Evolutionary conservation across 2,329 filamentous ascomycete genomes (phyloP).

Genomic region (Basipetospora chlamydospora): DNA sequence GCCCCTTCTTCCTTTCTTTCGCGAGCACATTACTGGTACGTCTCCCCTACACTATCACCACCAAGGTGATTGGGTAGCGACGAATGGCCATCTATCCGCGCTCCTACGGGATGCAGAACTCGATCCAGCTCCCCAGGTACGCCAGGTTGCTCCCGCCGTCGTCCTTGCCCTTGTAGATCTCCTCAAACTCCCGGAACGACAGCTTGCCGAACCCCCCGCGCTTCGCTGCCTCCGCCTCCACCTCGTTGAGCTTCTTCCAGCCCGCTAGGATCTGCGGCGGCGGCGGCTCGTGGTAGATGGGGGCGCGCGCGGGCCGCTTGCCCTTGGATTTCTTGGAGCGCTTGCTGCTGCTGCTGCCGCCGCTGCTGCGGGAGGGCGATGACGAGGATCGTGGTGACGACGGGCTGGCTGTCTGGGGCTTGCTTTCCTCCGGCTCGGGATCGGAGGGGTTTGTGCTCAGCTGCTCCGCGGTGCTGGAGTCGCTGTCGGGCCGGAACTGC

Average conservation of each 20-base stretch:
- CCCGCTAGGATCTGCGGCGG: constrained; percentile 21
- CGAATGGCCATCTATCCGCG: too few relatives aligned
- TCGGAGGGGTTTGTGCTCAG: too few relatives aligned
- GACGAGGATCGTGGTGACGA: too few relatives aligned
- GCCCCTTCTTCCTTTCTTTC: too few relatives aligned
- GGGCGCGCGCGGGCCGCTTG: not conserved
- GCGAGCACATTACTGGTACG: too few relatives aligned
- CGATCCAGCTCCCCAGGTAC: constrained; percentile 84
- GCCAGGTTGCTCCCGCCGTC: constrained; percentile 51
- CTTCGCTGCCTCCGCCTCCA: constrained; percentile 52
- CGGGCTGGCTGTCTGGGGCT: too few relatives aligned
- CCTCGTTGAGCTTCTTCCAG: constrained; percentile 44
- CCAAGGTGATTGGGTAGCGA: too few relatives aligned
- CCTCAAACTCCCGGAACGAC: constrained; percentile 65
- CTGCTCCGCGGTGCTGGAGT: constrained; percentile 9
- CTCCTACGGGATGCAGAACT: constrained; percentile 52
- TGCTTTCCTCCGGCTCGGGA: too few relatives aligned
- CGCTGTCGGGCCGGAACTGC: constrained; percentile 49
- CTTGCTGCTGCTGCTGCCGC: not conserved
- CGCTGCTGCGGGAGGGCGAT: not conserved
- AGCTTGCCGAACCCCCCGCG: constrained; percentile 72
- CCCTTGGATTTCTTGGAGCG: constrained; percentile 6
- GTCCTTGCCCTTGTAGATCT: constrained; percentile 54
- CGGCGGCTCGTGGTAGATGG: constrained; percentile 8
- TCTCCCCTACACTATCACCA: too few relatives aligned